Percentiles rank a stretch among this genome's conserved stretches.
Conservation (phyloP, 768 basidiomycete genomes). For the Zangia roseola region DNA sequence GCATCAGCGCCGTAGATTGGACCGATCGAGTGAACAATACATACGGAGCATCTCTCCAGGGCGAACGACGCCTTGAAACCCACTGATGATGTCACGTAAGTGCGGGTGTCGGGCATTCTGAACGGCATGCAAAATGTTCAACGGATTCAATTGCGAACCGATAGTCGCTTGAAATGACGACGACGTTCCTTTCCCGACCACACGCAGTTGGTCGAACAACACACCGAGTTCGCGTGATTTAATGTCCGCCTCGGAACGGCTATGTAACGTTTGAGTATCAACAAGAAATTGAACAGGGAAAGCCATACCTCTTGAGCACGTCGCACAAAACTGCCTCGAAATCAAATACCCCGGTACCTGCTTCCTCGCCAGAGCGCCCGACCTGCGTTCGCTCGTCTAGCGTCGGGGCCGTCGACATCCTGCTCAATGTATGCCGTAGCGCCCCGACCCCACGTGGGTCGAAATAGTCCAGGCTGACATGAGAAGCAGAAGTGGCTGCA, state of each 20-base stretch:
- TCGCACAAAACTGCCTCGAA: slow-evolving; percentile 28
- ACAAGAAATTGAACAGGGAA: not conserved
- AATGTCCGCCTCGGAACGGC: slow-evolving; percentile 49
- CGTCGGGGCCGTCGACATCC: slow-evolving; percentile 13
- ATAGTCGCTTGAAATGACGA: slow-evolving; percentile 58
- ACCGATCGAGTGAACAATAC: slow-evolving; percentile 25
- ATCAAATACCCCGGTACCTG: slow-evolving; percentile 29
- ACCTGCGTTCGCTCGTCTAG: not conserved
- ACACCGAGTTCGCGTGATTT: slow-evolving; percentile 59
- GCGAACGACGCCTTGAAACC: slow-evolving; percentile 54
- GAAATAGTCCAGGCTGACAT: slow-evolving; percentile 48
- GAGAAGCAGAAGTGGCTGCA: slow-evolving; percentile 21
- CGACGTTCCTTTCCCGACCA: slow-evolving; percentile 56
- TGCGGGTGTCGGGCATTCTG: slow-evolving; percentile 56
- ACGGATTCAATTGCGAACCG: slow-evolving; percentile 59
- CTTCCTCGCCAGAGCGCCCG: not conserved
- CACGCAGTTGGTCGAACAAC: slow-evolving; percentile 54
- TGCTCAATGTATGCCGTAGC: slow-evolving; percentile 17
- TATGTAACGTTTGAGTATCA: slow-evolving; percentile 15
- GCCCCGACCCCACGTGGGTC: slow-evolving; percentile 48
- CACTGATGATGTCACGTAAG: slow-evolving; percentile 50
- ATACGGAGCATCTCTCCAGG: slow-evolving; percentile 70
- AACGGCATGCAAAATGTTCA: slow-evolving; percentile 42
- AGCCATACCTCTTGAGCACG: slow-evolving; percentile 22
- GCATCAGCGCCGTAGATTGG: not conserved